These are phyloP conservation scores for Quambalaria eucalypti DNA, from an alignment of 1,284 basidiomycete species.

Conservation along the genomic window DNA sequence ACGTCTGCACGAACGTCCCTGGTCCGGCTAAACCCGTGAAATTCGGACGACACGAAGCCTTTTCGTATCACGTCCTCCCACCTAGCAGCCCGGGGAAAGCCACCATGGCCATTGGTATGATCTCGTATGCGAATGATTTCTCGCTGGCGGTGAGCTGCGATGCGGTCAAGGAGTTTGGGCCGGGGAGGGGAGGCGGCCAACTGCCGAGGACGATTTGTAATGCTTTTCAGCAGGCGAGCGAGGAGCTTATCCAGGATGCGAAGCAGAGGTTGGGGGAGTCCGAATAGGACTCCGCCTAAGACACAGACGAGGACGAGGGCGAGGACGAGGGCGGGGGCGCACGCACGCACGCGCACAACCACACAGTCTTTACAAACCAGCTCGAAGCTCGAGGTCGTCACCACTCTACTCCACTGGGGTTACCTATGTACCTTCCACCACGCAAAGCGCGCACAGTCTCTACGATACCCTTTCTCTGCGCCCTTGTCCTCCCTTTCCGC, in stretches of 20 bases:
- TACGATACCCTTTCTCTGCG: no score
- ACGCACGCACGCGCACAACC: no score
- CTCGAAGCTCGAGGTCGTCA: no score
- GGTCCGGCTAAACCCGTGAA: slow-evolving; percentile 39
- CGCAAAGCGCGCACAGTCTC: no score
- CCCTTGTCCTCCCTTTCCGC: no score
- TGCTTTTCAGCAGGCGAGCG: slow-evolving; percentile 37
- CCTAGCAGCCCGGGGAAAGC: slow-evolving; percentile 42
- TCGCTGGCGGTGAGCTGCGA: slow-evolving; percentile 44
- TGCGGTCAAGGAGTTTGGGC: slow-evolving; percentile 37
- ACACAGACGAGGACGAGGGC: no score
- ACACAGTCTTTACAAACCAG: no score
- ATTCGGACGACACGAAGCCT: slow-evolving; percentile 43
- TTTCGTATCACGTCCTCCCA: slow-evolving; percentile 42
- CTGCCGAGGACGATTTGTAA: slow-evolving; percentile 36
- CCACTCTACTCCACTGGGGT: no score
- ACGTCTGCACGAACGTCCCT: slow-evolving; percentile 44
- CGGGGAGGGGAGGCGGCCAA: background rate
- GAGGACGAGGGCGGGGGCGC: no score
- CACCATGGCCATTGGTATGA: slow-evolving; percentile 44
- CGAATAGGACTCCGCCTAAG: no score
- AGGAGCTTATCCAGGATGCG: slow-evolving; percentile 35
- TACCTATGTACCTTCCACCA: no score
- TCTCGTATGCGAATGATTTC: slow-evolving; percentile 41
- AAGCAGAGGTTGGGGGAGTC: slow-evolving; percentile 16